Base-by-base conservation (phyloP, 1,139 yeast species). In the Saccharomyces hybrid region DNA sequence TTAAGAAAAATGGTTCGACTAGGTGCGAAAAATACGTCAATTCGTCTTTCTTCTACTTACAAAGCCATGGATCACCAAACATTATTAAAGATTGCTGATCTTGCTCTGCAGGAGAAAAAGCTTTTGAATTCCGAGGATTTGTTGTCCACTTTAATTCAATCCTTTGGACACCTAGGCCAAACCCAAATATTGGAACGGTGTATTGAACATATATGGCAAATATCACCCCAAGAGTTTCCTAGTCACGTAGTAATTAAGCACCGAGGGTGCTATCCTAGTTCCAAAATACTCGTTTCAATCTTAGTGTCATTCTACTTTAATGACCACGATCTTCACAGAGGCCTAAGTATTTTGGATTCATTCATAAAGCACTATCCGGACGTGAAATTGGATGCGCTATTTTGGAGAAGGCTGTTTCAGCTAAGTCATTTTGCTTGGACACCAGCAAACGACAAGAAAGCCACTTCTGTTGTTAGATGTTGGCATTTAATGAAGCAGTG, bases 341-440 rank as follows among this genome's bases (percentile, higher is more conserved):
- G 63, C 2, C 52, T 62, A 5, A 48, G 54, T 41, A 48, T 63
- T 9, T 46, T 66, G 6, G 63, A 63, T 51, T 47, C 51, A 14
- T 58, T 68, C 38, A 48, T 61, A 14, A 49, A 52, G 13, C 52
- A 46, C 31, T 64, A 62, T 50, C 66, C 69, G 1, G 47, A 57
- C 3, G 53, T 65, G 11, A 49, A 57, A 2, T 52, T 67, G 23
- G 57, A 59, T 46, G 46, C 26, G 8, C 14, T 50, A 5, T 66
- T 66, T 47, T 68, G 71, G 71, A 57, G 63, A 48, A 57, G 60
- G 25, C 31, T 67, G 6, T 48, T 65, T 11, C 59, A 60, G 38
- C 59, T 63, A 58, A 58, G 62, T 38, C 54, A 51, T 8, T 38
- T 29, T 29, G 38, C 52, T 5, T 58, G 63, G 61, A 56, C 56